Evolutionary conservation across 805 yeast species (phyloP), one percentile per base, ranked within the genome.

Genomic region (Candida verbasci): DNA sequence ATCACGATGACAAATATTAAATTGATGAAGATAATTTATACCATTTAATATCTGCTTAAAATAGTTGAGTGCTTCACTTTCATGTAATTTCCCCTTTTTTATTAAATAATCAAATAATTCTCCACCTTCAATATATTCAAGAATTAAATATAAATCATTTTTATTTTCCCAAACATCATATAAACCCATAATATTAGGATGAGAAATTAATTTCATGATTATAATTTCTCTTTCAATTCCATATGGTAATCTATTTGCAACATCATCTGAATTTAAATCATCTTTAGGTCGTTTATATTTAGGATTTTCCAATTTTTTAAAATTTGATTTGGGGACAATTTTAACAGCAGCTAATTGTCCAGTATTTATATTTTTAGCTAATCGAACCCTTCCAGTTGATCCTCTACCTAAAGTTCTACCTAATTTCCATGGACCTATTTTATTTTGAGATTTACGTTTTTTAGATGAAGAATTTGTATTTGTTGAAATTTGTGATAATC

Each of bases 41-140:
- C 95, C 95, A 42, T 78, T 73, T 44, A 87, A 79, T 46, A 86
- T 86, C 55, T 86, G 95, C 45, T 85, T 76, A 59, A 93, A 93
- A 64, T 89, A 93, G 49, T 78, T 77, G 37, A 91, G 76, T 3
- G 97, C 97, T 54, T 93, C 97, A 35, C 72, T 70, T 59, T 93
- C 98, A 37, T 83, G 89, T 30, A 93, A 69, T 24, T 86, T 80
- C 9, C 97, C 97, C 38, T 83, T 74, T 55, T 87, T 88, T 40
- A 93, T 89, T 37, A 93, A 69, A 47, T 89, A 78, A 61, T 93
- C 97, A 54, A 93, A 93, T 34, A 93, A 70, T 64, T 93, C 98
- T 30, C 98, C 98, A 37, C 96, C 96, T 62, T 93, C 97, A 32
- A 94, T 89, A 62, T 93, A 93, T 62, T 93, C 98, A 39, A 93